Percentiles rank a stretch among this genome's conserved stretches.
Conservation (phyloP, 768 basidiomycete species). For the Gloeostereum incarnatum region DNA sequence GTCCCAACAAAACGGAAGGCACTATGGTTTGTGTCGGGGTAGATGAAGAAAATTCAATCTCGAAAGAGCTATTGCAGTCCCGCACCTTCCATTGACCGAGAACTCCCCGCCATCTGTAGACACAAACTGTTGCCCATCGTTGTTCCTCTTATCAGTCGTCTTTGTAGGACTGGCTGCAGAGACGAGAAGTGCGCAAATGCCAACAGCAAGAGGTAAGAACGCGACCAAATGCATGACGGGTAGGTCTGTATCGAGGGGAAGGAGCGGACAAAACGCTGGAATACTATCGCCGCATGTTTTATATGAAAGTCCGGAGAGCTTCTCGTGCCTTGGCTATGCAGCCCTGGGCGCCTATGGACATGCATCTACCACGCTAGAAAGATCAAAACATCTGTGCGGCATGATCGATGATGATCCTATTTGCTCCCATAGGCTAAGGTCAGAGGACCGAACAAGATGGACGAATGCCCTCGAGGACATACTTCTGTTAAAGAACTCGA, state of each 20-base stretch:
- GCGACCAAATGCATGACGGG: conserved; percentile 23
- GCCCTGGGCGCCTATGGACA: conserved; percentile 2
- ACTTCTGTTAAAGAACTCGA: too few relatives aligned
- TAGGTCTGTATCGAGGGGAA: conserved; percentile 12
- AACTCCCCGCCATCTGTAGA: conserved; percentile 35
- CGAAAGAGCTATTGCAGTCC: neutral
- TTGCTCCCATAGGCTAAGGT: too few relatives aligned
- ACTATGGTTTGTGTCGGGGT: conserved; percentile 18
- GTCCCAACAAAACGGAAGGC: conserved; percentile 40
- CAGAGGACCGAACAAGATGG: too few relatives aligned
- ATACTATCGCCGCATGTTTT: neutral
- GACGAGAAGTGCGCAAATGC: conserved; percentile 20
- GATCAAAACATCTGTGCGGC: too few relatives aligned
- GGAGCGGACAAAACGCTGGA: conserved; percentile 1
- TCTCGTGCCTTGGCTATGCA: neutral
- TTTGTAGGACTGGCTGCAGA: conserved; percentile 22
- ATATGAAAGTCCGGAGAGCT: neutral
- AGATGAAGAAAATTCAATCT: conserved; percentile 11
- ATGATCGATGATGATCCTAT: too few relatives aligned
- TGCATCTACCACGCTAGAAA: too few relatives aligned
- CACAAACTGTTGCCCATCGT: conserved; percentile 33
- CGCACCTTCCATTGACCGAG: conserved; percentile 44
- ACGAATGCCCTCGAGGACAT: too few relatives aligned
- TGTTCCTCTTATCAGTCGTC: conserved; percentile 18
- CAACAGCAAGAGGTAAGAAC: conserved; percentile 19